Evolutionary conservation across 208 protist species (phyloP), one percentile per base, ranked within the genome.

Genomic region (Wallacemonas sp.): DNA sequence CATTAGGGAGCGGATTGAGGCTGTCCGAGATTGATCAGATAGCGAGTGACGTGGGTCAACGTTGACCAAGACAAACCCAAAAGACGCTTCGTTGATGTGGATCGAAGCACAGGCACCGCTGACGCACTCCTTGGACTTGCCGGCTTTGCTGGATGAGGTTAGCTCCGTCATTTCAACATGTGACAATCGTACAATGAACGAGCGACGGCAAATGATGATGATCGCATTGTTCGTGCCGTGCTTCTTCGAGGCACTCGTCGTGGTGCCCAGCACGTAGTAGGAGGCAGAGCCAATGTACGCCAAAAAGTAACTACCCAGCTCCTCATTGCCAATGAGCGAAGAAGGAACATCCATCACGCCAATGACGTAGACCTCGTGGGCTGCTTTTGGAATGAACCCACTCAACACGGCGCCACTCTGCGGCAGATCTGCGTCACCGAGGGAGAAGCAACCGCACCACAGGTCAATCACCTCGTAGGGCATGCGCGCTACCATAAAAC

Each of bases 381-480:
- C 68, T 2, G 70, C 71, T 44, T 78, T 79, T 1, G 89, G 89
- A 26, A 95, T 65, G 70, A 92, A 92, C 36, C 81, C 77, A 21
- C 74, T 65, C 33, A 91, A 70, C 44, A 92, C 75, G 2, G 77
- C 79, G 2, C 69, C 56, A 66, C 71, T 88, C 21, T 64, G 46
- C 15, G 82, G 80, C 51, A 91, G 65, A n/a, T 68, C 51, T 11
- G 56, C 68, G n/a, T 64, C 54, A 1, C 82, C 62, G 26, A 95
- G 56, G 15, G 89, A 92, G 55, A 95, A 86, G 68, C 82, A 91
- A 22, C 84, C 85, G 58, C 76, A 86, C 86, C 86, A 95, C 17
- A 95, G 54, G 72, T 88, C 82, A 33, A 92, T 72, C 39, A 95
- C 81, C 42, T 95, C 89, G 55, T 90, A 91, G 1, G 85, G 85